Base-by-base conservation (phyloP, 192 early-diverging fungal genomes). In the Linnemannia elongata region DNA sequence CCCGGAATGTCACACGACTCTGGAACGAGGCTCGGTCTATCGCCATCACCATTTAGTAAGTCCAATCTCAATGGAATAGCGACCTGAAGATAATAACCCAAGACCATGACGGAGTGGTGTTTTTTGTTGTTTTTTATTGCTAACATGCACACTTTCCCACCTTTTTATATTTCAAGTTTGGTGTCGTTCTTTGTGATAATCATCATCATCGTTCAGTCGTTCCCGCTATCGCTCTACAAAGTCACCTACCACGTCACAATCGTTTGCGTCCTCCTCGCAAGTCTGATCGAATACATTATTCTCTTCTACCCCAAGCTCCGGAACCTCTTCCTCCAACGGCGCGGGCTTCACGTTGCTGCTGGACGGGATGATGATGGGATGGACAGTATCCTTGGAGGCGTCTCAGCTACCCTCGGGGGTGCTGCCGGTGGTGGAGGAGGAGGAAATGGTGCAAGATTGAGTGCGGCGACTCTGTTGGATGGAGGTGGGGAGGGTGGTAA, bases 1-100 rank as follows among this genome's bases (percentile, higher is more conserved):
- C 81, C 10, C 69, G 75, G 18, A 82, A 82, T 45, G 81, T 82
- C 9, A 82, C 70, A 4, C 74, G 45, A 6, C 81, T 82, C 22
- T 82, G 81, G 81, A 82, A 82, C 27, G 81, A 82, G 38, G 81
- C 81, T 22, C 81, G 81, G 20, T 76, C 81, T 15, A 82, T 82
- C 36, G 75, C 81, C 8, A 41, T 45, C 8, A 77, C 81, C 8
- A 77, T 82, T 45, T 82, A 82, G 81, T 82, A 77, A 73, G 68
- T 55, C 27, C 1, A 69, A n/a, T 66, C 0, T 3, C 3, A 0
- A 5, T 6, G 38, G 38, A 39, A 39, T 39, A 6, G 38, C 38
- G 38, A 39, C 38, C 6, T 39, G 38, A 5, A 39, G 38, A 39
- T 6, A 39, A 39, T 39, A 39, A 39, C 6, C 38, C 38, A 39